Evolutionary conservation across 2,329 filamentous ascomycete genomes (phyloP), one percentile per base, ranked within the genome.

Genomic region (Monosporascus sp.): DNA sequence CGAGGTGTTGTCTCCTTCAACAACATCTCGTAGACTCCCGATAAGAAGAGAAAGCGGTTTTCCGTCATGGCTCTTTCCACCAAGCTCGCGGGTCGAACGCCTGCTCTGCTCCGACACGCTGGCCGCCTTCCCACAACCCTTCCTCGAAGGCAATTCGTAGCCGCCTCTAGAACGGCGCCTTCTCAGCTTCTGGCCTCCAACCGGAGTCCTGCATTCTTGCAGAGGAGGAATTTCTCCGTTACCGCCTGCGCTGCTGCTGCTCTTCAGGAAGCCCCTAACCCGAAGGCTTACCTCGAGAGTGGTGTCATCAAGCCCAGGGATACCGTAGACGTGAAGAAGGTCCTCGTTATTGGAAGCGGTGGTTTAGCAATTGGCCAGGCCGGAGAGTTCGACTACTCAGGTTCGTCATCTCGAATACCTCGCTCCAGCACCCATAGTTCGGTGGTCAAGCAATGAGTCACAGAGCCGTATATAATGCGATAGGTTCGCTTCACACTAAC

Each of bases 331-430:
- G 91, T 97, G 60, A 96, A 96, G 79, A 97, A 97, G 78, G 93
- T 97, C 50, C 78, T 97, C 58, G 92, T 97, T 63, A 96, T 97
- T 77, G 93, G 93, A 55, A 92, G 87, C 75, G 93, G 93, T 77
- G 93, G 93, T 73, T 81, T 97, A 63, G 91, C 90, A 71, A 97
- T 97, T 82, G 93, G 93, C 59, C 93, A 97, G 76, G 93, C 93
- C 60, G 93, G 93, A 77, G 93, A 97, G 78, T 97, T 97, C 67
- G 93, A 97, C 76, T 97, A 97, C 74, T 97, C 94, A 72, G 93
- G 91, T 96, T 79, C 62, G 86, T 80, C 58, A 60, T 47, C 17
- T 26, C 35, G 40, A n/a, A 38, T 14, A 16, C 26, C 43, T 52
- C 8, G 27, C 20, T 20, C 19, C 3, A 47, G 52, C 48, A 52